Base-by-base conservation (phyloP, 1,284 basidiomycete genomes). In the Chalciporus piperatoides region DNA sequence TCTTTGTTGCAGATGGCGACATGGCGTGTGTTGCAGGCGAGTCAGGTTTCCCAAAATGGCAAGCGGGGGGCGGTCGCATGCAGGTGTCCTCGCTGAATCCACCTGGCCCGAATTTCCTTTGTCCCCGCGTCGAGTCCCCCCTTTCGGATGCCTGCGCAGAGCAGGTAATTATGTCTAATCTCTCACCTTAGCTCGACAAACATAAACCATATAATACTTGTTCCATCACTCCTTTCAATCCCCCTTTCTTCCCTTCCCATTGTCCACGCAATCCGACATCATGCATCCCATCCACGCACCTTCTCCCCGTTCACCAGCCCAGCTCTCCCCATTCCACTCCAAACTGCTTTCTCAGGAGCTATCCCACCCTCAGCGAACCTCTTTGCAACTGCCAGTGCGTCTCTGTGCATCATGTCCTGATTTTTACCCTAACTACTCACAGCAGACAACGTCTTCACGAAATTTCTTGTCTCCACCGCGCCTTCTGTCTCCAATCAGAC, bases 241-340 rank as follows among this genome's bases (percentile, higher is more conserved):
- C 43, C 19, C 19, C 56, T 62, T 56, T 59, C 36, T 33, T 27
- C 17, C 23, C 38, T 19, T 42, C 25, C 25, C 25, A 25, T 25
- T 17, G 41, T 21, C 49, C 41, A 45, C 49, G 10, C 42, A 41
- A 21, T 17, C 32, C 46, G 21, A 3, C 27, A 38, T 51, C 48
- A 68, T 68, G 69, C 63, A 64, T 39, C 56, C 58, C 47, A 70
- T 66, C 50, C n/a, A 59, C 51, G 62, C 67, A 2, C 69, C 67
- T 17, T 55, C 56, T 0, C 66, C 65, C 21, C 67, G 65, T 46
- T 57, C 48, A 38, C 57, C 62, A n/a, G 43, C 45, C 1, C 56
- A 55, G 25, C 48, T 36, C 33, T 39, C 56, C 5, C 39, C 41
- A 19, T 23, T 43, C 25, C 52, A 44, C 10, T 40, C 52, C 9